A percentile compares a stretch with the other conserved stretches of the same genome.
These are phyloP conservation scores for Phaffia australis DNA, from an alignment of 768 basidiomycete genomes.

Conservation along the genomic window DNA sequence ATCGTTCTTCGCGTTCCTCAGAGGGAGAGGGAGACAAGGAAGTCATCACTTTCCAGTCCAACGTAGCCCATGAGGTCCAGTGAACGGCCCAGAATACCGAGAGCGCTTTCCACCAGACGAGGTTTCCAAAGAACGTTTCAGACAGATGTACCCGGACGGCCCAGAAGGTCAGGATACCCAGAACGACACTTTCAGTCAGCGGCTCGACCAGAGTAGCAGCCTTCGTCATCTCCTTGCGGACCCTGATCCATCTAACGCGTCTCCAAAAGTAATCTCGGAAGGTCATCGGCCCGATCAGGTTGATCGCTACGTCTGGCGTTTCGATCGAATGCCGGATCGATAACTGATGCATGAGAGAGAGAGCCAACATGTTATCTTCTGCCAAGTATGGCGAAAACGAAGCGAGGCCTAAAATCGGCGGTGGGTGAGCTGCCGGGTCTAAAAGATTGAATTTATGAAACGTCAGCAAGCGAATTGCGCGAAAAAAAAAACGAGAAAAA, in stretches of 20 bases:
- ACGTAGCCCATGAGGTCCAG: constrained; percentile 46
- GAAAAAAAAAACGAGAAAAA: not conserved
- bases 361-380: constrained; percentile 96
- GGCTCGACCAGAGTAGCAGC: constrained; percentile 81
- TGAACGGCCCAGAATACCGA: constrained; percentile 48
- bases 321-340: constrained; percentile 79
- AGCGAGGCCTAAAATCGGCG: constrained; percentile 49
- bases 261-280: constrained; percentile 75
- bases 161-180: constrained; percentile 54
- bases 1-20: no score
- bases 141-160: constrained; percentile 45
- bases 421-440: constrained; percentile 23
- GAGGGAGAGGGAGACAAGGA: no score
- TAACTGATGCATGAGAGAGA: constrained; percentile 85
- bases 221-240: constrained; percentile 85
- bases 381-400: constrained; percentile 82
- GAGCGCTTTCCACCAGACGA: constrained; percentile 41
- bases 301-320: constrained; percentile 68
- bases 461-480: not conserved
- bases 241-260: constrained; percentile 90
- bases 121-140: constrained; percentile 35
- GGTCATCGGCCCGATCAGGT: constrained; percentile 79
- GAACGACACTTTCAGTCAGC: constrained; percentile 73
- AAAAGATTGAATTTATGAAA: not conserved
- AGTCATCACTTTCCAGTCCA: no score